These are phyloP conservation scores for Carallia brachiata DNA, from an alignment of 345 rosid species.

Conservation along the genomic window DNA sequence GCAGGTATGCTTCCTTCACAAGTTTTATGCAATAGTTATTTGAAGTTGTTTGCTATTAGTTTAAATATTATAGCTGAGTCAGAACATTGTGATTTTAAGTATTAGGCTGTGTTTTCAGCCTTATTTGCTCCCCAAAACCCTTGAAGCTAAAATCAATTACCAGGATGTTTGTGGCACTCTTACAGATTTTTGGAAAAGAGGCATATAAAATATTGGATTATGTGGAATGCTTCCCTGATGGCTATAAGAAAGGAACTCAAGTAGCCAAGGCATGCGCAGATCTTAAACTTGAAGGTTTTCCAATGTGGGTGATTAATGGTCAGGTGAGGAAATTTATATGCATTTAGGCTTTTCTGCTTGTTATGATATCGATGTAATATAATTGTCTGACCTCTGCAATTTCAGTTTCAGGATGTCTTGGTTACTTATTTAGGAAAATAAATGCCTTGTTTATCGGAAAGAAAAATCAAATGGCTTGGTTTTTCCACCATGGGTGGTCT, in stretches of 20 bases:
- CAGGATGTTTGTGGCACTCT: neutral
- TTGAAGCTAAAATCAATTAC: neutral
- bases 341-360: neutral
- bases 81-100: neutral
- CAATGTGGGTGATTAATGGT: slow-evolving; percentile 81
- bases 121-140: neutral
- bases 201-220: slow-evolving; percentile 72
- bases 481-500: neutral
- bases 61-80: neutral
- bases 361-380: neutral
- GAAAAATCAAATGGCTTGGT: neutral
- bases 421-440: too few species aligned
- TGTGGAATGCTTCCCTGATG: slow-evolving; percentile 86
- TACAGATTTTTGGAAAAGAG: slow-evolving; percentile 79
- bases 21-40: neutral
- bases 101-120: neutral
- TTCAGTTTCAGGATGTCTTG: neutral
- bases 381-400: neutral
- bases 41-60: too few species aligned
- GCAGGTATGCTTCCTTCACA: slow-evolving; percentile 45
- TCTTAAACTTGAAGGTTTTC: slow-evolving; percentile 76
- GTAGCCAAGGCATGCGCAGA: slow-evolving; percentile 77
- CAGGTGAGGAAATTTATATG: slow-evolving; percentile 46
- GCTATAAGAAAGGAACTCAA: slow-evolving; percentile 72
- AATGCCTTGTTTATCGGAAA: too few species aligned